phyloP scores from a whole-genome alignment of 164 flowering plant species.

The Nelumbo lutea region DNA sequence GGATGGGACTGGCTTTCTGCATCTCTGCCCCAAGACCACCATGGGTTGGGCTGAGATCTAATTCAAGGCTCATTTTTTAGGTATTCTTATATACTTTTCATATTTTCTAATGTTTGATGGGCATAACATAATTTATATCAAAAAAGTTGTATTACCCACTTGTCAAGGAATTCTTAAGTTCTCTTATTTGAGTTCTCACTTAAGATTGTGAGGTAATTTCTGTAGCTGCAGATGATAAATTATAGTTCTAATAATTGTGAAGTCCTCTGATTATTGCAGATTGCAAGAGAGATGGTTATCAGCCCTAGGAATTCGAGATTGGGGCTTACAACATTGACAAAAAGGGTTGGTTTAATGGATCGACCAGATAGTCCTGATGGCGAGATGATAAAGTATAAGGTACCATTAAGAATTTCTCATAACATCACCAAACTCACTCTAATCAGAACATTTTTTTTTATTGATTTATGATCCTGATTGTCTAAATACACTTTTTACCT shows the following conservation, averaged over 20 bases:
- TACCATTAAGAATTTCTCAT: conserved; percentile 14
- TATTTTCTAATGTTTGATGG: too few relatives aligned
- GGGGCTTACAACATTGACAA: conserved; percentile 66
- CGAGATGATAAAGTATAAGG: conserved; percentile 73
- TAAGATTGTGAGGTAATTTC: too few relatives aligned
- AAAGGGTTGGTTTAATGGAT: conserved; percentile 51
- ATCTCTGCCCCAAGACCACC: too few relatives aligned
- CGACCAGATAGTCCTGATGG: conserved; percentile 70
- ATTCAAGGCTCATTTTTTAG: too few relatives aligned
- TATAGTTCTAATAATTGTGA: conserved; percentile 1
- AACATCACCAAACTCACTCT: neutral
- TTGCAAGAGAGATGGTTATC: conserved; percentile 98
- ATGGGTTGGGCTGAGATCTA: too few relatives aligned
- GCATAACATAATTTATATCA: too few relatives aligned
- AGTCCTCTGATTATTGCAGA: conserved; percentile 36
- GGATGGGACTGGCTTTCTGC: too few relatives aligned
- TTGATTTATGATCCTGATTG: neutral
- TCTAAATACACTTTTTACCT: conserved; percentile 16
- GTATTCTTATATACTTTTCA: too few relatives aligned
- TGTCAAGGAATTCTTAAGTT: too few relatives aligned
- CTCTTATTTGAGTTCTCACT: too few relatives aligned
- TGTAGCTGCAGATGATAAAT: neutral
- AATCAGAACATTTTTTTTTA: neutral
- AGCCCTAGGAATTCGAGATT: conserved; percentile 82
- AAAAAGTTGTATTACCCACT: too few relatives aligned